phyloP scores from a whole-genome alignment of 176 grass and related monocot genomes.

The Guadua angustifolia region DNA sequence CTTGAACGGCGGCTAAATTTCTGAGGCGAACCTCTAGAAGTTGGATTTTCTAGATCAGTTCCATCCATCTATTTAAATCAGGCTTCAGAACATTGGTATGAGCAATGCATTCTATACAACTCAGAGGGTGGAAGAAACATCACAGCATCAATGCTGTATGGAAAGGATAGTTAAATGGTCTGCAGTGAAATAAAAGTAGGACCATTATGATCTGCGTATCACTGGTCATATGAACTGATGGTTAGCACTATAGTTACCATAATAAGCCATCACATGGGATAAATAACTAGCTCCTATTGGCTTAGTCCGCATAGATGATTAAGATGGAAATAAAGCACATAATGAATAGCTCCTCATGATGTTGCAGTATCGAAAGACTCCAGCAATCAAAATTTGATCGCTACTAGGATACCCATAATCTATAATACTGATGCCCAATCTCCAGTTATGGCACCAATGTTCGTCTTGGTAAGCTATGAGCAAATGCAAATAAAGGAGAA shows the following conservation, averaged over 20 bases:
- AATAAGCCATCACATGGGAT: neutral
- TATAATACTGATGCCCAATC: neutral
- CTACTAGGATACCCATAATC: neutral
- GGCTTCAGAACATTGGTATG: slow-evolving; percentile 41
- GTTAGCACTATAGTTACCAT: neutral
- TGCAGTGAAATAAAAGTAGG: slow-evolving; percentile 34
- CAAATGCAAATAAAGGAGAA: neutral
- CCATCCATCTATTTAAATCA: slow-evolving; percentile 62
- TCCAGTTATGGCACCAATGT: neutral
- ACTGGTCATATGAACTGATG: neutral
- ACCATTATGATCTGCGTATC: neutral
- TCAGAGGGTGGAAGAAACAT: slow-evolving; percentile 35
- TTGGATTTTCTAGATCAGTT: slow-evolving; percentile 61
- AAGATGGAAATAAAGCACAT: neutral
- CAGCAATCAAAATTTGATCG: neutral
- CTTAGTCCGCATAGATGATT: neutral
- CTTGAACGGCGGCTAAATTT: slow-evolving; percentile 69
- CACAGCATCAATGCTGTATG: slow-evolving; percentile 42
- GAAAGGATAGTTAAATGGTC: slow-evolving; percentile 25
- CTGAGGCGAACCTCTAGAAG: slow-evolving; percentile 61
- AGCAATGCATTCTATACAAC: slow-evolving; percentile 11
- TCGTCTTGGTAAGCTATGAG: neutral
- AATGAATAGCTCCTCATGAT: neutral
- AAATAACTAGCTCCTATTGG: neutral
- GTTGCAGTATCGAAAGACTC: neutral